Evolutionary conservation across 805 yeast species (phyloP).

Genomic region (Saccharomycopsis sp.): DNA sequence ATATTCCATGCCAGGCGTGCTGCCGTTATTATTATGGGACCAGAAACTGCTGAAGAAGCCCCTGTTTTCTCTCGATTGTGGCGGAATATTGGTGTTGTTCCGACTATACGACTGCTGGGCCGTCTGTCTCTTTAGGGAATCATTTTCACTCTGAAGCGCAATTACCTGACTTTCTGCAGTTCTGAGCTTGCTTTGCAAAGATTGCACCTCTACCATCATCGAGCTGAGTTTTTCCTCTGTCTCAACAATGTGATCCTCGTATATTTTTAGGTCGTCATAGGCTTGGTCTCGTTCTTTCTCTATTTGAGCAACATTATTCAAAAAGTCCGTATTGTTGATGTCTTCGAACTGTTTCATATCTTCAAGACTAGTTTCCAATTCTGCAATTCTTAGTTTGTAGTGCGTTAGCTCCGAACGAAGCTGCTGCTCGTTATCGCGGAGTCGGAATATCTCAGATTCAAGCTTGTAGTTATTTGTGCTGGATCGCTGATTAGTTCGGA

Average conservation of each 20-base stretch:
- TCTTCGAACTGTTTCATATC: conserved; percentile 13
- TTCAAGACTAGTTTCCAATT: conserved; percentile 13
- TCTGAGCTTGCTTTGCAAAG: conserved; percentile 22
- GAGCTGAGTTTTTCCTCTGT: conserved; percentile 26
- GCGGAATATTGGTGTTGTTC: conserved; percentile 10
- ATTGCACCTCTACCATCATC: conserved; percentile 25
- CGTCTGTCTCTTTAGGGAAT: conserved; percentile 23
- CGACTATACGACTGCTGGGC: conserved; percentile 6
- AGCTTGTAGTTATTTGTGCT: conserved; percentile 9
- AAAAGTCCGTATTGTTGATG: conserved; percentile 24
- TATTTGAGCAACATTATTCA: conserved; percentile 28
- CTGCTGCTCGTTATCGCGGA: conserved; percentile 6
- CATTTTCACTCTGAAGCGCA: conserved; percentile 29
- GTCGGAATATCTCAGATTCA: conserved; percentile 16
- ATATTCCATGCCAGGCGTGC: neutral
- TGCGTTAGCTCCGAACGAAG: conserved; percentile 14
- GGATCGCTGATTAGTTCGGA: conserved; percentile 1
- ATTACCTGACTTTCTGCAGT: conserved; percentile 24
- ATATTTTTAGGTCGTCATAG: conserved; percentile 19
- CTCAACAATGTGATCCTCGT: conserved; percentile 27
- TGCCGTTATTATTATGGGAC: neutral
- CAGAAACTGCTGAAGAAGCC: conserved; percentile 19
- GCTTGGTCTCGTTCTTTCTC: conserved; percentile 22
- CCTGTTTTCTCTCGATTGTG: neutral
- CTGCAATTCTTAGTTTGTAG: conserved; percentile 8